phyloP scores from a whole-genome alignment of 2,329 filamentous ascomycete genomes.

The Microdochium paspali region DNA sequence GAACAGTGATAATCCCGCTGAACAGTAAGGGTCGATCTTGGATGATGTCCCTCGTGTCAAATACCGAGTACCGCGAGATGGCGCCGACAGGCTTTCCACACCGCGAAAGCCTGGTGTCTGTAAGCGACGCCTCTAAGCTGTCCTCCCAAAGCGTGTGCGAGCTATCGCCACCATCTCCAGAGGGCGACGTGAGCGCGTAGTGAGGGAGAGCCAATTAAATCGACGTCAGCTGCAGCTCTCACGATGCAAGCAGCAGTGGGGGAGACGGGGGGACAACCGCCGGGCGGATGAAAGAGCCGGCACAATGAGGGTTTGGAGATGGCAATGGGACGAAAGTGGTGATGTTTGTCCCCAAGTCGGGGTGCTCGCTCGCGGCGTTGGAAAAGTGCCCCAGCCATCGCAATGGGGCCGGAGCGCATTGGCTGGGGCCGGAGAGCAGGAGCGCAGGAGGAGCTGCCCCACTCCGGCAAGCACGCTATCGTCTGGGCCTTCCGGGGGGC shows the following conservation, averaged over 20 bases:
- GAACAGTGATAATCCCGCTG: too few species aligned
- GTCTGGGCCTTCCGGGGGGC: too few species aligned
- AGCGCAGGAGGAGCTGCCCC: not conserved
- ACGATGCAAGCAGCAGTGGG: not conserved
- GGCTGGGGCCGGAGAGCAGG: not conserved
- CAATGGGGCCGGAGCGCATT: not conserved
- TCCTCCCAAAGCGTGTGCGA: not conserved
- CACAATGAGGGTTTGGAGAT: not conserved
- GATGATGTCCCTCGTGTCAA: too few species aligned
- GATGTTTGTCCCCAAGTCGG: not conserved
- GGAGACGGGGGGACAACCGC: not conserved
- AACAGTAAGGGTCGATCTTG: too few species aligned
- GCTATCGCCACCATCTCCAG: not conserved
- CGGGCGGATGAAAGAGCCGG: not conserved
- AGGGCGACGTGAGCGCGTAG: not conserved
- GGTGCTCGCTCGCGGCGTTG: not conserved
- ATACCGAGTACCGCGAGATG: not conserved
- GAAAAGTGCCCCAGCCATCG: not conserved
- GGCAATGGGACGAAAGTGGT: not conserved
- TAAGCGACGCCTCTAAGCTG: not conserved
- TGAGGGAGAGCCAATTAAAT: not conserved
- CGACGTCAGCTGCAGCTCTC: not conserved
- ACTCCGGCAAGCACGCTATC: not conserved
- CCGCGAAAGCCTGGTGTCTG: not conserved
- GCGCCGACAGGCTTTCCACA: not conserved